Percentiles rank a stretch among this genome's conserved stretches.
Conservation (phyloP, 805 yeast species). For the Scheffersomyces ergatensis region DNA sequence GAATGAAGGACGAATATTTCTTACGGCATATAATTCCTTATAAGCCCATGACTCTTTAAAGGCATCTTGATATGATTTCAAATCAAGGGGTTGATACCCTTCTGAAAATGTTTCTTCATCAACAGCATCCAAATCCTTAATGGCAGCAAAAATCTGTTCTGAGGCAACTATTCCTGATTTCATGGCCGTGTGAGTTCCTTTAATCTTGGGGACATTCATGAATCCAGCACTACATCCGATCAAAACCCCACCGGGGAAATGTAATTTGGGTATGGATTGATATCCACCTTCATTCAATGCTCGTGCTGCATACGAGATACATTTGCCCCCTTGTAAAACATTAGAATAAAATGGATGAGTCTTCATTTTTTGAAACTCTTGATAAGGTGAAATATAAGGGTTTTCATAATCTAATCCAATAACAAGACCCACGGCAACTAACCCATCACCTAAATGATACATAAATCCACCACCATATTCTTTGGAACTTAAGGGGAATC, state of each 20-base stretch:
- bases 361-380: constrained; percentile 93
- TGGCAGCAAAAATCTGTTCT: constrained; percentile 59
- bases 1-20: constrained; percentile 93
- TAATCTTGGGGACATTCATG: constrained; percentile 94
- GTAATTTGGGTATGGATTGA: constrained; percentile 86
- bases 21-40: constrained; percentile 77
- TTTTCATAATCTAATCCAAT: constrained; percentile 91
- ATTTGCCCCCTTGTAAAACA: constrained; percentile 83
- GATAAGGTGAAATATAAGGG: constrained; percentile 94
- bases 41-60: constrained; percentile 81
- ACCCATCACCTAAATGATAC: constrained; percentile 93
- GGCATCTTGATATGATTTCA: constrained; percentile 59
- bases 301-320: constrained; percentile 92
- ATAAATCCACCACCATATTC: constrained; percentile 96
- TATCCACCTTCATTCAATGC: constrained; percentile 97
- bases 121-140: constrained; percentile 44
- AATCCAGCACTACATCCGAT: constrained; percentile 97
- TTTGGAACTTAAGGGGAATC: constrained; percentile 72
- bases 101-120: constrained; percentile 42
- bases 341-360: constrained; percentile 80
- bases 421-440: constrained; percentile 91
- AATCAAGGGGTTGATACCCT: constrained; percentile 31
- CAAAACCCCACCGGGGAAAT: constrained; percentile 94
- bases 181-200: constrained; percentile 98
- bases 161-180: constrained; percentile 96